These are phyloP conservation scores for Pascua sp. DNA, from an alignment of 1,284 basidiomycete species.

Conservation along the genomic window DNA sequence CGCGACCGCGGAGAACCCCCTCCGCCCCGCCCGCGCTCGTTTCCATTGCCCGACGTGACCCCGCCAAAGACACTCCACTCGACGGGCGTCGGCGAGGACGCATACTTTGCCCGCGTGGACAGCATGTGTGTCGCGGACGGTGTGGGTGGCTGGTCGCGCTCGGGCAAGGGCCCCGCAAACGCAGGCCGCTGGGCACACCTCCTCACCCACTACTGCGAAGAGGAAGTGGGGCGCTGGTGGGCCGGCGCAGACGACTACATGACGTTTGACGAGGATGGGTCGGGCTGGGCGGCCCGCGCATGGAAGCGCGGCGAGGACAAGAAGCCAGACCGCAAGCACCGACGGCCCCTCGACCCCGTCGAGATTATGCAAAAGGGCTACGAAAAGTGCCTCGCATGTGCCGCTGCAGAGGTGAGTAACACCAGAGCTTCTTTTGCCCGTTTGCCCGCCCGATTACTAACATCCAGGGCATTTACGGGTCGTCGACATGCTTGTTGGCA, in stretches of 20 bases:
- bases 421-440: no score
- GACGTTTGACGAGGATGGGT: conserved; percentile 5
- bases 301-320: conserved; percentile 15
- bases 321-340: conserved; percentile 5
- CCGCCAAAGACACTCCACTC: conserved; percentile 26
- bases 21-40: conserved; percentile 35
- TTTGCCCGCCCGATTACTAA: no score
- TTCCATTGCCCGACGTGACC: conserved; percentile 33
- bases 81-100: conserved; percentile 47
- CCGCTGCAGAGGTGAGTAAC: conserved; percentile 47
- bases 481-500: conserved; percentile 57
- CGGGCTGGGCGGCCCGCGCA: conserved; percentile 20
- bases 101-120: conserved; percentile 45
- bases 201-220: conserved; percentile 47
- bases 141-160: conserved; percentile 47
- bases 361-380: conserved; percentile 59
- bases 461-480: conserved; percentile 54
- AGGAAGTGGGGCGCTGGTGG: conserved; percentile 42
- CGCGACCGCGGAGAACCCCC: conserved; percentile 16
- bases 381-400: conserved; percentile 54
- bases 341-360: conserved; percentile 53
- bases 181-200: conserved; percentile 44
- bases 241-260: conserved; percentile 37
- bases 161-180: conserved; percentile 40
- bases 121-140: conserved; percentile 51